phyloP scores from a whole-genome alignment of 306 rosid species.

The Luffa aegyptiaca region DNA sequence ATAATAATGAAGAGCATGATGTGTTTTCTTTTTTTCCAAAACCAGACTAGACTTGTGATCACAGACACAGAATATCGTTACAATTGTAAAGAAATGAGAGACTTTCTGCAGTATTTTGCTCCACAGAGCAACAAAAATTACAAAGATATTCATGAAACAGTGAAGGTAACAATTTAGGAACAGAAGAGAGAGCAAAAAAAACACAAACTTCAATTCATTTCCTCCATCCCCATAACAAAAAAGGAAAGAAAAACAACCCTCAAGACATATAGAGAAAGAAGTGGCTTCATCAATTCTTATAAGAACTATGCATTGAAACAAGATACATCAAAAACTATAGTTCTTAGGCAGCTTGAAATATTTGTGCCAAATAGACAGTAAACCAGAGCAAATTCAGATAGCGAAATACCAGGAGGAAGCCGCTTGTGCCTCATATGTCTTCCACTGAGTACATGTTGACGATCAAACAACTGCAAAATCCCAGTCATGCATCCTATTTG shows the following conservation, averaged over 20 bases:
- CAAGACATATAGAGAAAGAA: background rate
- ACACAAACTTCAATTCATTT: background rate
- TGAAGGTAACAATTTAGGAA: background rate
- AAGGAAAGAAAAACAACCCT: background rate
- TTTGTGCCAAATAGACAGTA: background rate
- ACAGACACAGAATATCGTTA: background rate
- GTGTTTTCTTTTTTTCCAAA: background rate
- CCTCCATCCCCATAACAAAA: background rate
- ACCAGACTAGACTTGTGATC: background rate
- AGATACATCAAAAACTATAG: background rate
- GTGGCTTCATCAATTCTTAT: background rate
- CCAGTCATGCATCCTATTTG: conserved; percentile 96
- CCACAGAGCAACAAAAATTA: background rate
- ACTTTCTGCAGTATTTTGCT: background rate
- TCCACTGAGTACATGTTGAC: conserved; percentile 47
- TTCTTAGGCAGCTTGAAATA: background rate
- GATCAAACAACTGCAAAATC: conserved; percentile 83
- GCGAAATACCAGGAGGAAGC: conserved; percentile 48
- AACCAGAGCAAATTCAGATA: background rate
- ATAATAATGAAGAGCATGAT: background rate
- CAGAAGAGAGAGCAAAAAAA: background rate
- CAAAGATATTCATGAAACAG: background rate
- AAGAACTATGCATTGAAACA: background rate
- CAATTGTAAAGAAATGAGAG: background rate
- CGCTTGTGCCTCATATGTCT: conserved; percentile 50